These are phyloP conservation scores for Lactarius psammicola DNA, from an alignment of 768 basidiomycete genomes.

Conservation along the genomic window DNA sequence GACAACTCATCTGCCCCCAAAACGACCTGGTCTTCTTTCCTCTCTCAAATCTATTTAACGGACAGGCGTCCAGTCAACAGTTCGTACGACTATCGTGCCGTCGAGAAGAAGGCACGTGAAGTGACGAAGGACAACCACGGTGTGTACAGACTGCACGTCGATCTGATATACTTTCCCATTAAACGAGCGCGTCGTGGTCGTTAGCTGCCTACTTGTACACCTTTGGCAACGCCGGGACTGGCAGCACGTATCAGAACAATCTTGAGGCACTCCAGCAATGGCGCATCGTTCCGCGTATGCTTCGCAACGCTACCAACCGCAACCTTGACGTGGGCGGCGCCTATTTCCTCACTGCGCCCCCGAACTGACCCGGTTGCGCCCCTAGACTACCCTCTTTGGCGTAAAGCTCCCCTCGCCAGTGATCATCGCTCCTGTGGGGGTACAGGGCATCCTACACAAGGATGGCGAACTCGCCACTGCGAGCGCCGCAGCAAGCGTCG, in stretches of 20 bases:
- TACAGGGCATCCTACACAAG: constrained; percentile 68
- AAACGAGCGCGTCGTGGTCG: background rate
- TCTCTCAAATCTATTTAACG: background rate
- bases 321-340: constrained; percentile 52
- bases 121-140: constrained; percentile 56
- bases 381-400: constrained; percentile 71
- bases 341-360: background rate
- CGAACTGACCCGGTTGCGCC: background rate
- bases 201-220: constrained; percentile 73
- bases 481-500: constrained; percentile 57
- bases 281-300: constrained; percentile 78
- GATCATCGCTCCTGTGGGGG: constrained; percentile 65
- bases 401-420: constrained; percentile 59
- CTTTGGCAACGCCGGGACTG: constrained; percentile 71
- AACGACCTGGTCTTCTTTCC: constrained; percentile 19
- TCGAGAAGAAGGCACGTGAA: constrained; percentile 66
- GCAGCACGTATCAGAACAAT: constrained; percentile 66
- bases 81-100: constrained; percentile 58
- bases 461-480: constrained; percentile 74
- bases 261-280: constrained; percentile 60
- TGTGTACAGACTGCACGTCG: constrained; percentile 32
- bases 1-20: background rate
- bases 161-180: background rate
- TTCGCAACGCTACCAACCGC: constrained; percentile 56
- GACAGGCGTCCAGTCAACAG: constrained; percentile 39